Evolutionary conservation across 345 rosid genomes (phyloP).

Genomic region (Eutrema japonicum): DNA sequence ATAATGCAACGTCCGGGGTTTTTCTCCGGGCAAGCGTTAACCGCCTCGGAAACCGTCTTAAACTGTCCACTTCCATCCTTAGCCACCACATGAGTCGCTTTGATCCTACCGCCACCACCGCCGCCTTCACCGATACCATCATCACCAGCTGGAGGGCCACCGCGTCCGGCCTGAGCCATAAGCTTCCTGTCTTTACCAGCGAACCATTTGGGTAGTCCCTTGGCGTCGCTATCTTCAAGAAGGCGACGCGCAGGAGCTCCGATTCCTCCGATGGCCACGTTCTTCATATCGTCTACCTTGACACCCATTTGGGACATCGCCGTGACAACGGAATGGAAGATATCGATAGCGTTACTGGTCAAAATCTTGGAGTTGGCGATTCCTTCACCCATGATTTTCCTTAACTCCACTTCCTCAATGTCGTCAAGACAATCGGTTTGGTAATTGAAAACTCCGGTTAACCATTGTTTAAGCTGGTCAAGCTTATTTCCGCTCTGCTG

Average conservation of each 20-base stretch:
- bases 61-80: conserved; percentile 77
- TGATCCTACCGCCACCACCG: conserved; percentile 40
- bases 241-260: conserved; percentile 48
- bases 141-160: conserved; percentile 23
- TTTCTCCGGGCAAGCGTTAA: conserved; percentile 46
- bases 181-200: conserved; percentile 61
- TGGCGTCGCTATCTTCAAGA: conserved; percentile 26
- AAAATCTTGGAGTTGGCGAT: conserved; percentile 44
- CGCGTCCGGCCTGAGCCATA: conserved; percentile 47
- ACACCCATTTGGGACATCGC: conserved; percentile 38
- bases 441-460: conserved; percentile 46
- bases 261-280: conserved; percentile 1
- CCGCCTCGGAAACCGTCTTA: conserved; percentile 59
- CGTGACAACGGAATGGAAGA: conserved; percentile 44
- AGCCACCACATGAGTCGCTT: conserved; percentile 69
- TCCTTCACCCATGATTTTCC: conserved; percentile 43
- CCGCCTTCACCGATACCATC: conserved; percentile 39
- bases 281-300: conserved; percentile 36
- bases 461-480: conserved; percentile 47
- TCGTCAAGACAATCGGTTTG: conserved; percentile 47
- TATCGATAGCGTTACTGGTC: conserved; percentile 60
- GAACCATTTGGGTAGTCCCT: conserved; percentile 64
- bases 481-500: conserved; percentile 39
- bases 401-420: conserved; percentile 36
- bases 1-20: conserved; percentile 56